Evolutionary conservation across 2,329 filamentous ascomycete species (phyloP).

Genomic region (Aureobasidium melanogenum): DNA sequence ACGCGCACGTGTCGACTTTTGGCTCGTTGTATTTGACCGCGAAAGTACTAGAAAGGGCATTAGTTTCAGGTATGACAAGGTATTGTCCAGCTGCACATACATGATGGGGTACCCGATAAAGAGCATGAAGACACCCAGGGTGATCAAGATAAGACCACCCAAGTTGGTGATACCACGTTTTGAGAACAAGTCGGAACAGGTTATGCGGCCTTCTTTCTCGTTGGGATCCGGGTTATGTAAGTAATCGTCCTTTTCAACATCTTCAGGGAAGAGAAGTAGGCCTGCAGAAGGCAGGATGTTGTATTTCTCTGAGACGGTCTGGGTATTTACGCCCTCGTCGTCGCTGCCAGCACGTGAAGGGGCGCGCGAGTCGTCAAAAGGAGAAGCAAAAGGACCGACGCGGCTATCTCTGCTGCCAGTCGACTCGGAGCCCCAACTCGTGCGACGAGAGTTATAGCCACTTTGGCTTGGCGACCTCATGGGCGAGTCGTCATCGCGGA

Average conservation of each 20-base stretch:
- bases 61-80: neutral
- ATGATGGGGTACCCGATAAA: slow-evolving; percentile 63
- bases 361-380: slow-evolving; percentile 52
- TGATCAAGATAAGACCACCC: slow-evolving; percentile 52
- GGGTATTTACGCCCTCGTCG: slow-evolving; percentile 58
- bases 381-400: slow-evolving; percentile 41
- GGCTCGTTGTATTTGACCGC: slow-evolving; percentile 37
- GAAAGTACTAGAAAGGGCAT: neutral
- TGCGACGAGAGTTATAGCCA: slow-evolving; percentile 49
- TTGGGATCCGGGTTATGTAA: slow-evolving; percentile 61
- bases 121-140: slow-evolving; percentile 51
- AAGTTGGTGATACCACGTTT: slow-evolving; percentile 56
- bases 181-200: slow-evolving; percentile 53
- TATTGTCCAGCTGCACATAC: slow-evolving; percentile 32
- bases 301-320: slow-evolving; percentile 65
- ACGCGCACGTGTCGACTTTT: slow-evolving; percentile 28
- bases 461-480: slow-evolving; percentile 42
- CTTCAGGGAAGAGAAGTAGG: slow-evolving; percentile 59
- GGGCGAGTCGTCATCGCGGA: slow-evolving; percentile 44
- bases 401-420: slow-evolving; percentile 45
- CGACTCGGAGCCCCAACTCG: slow-evolving; percentile 56
- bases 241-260: slow-evolving; percentile 65
- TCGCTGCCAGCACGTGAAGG: slow-evolving; percentile 55
- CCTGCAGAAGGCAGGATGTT: slow-evolving; percentile 61
- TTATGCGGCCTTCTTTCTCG: slow-evolving; percentile 50